Percentiles rank a stretch among this genome's conserved stretches.
Conservation (phyloP, 371 early-diverging fungal genomes). For the Syncephalastrum sp. region DNA sequence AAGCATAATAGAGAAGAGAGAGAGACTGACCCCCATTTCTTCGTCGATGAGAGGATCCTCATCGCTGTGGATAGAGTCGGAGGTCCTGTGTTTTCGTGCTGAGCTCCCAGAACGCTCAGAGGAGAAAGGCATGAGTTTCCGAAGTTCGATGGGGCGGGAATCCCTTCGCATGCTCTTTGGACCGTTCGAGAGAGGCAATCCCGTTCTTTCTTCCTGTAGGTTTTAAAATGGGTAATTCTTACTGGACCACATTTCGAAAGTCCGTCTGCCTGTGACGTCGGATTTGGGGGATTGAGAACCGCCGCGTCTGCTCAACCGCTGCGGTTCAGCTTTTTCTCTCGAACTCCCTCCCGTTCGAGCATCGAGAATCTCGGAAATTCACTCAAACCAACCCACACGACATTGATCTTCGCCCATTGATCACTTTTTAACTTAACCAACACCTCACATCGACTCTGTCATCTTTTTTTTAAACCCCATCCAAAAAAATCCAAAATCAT, state of each 20-base stretch:
- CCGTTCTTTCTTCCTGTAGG: too few species aligned
- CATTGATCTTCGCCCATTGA: constrained; percentile 1
- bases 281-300: too few species aligned
- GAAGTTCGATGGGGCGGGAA: constrained; percentile 41
- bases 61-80: constrained; percentile 45
- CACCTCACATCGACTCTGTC: not conserved
- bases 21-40: constrained; percentile 32
- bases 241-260: too few species aligned
- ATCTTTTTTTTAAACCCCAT: constrained; percentile 6
- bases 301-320: too few species aligned
- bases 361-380: too few species aligned
- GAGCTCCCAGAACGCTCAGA: constrained; percentile 21
- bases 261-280: too few species aligned
- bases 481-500: constrained; percentile 1
- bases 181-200: too few species aligned
- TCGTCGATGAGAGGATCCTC: constrained; percentile 49
- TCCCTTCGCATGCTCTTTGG: constrained; percentile 23
- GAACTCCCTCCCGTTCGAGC: too few species aligned
- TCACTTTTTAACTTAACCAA: constrained; percentile 3
- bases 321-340: too few species aligned
- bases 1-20: not conserved
- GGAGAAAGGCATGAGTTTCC: constrained; percentile 39
- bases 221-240: too few species aligned
- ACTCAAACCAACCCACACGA: too few species aligned
- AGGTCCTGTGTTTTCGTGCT: constrained; percentile 34